Base-by-base conservation (phyloP, 192 early-diverging fungal genomes). In the Paraglomus brasilianum region DNA sequence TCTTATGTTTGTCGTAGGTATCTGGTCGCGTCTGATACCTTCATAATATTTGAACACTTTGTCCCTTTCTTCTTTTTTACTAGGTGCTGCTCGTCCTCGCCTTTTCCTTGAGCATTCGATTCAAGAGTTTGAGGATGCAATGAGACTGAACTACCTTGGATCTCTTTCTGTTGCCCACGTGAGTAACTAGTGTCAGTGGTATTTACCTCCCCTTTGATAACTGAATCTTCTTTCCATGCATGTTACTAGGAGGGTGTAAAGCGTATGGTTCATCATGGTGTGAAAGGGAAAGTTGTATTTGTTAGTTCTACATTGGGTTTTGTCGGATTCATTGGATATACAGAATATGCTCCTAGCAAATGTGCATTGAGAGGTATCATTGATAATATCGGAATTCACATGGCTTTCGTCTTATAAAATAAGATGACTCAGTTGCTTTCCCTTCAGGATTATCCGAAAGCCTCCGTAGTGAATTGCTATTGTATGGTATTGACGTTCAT, bases 121-220 rank as follows among this genome's bases (percentile, higher is more conserved):
- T 44, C 75, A 77, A 17, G 83, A 85, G 0, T 78, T 92, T 59
- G 80, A 83, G 47, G 47, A 60, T 21, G 75, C 77, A 8, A 89
- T 86, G 75, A 77, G 84, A 17, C 59, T 91, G 21, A 92, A 92
- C 66, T 92, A 88, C 70, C 73, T 85, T 50, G 89, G 89, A 4
- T 79, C 85, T 4, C 48, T 86, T 14, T 88, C 85, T 55, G 84
- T 85, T 17, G 80, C 81, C 41, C 91, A 91, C 64, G 89, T 86
- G 80, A 76, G 77, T 40, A 65, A 42, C 43, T 52, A 57, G n/a
- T 55, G 56, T 22, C 4, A 50, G 10, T 64, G n/a, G 8, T 14
- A 66, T 39, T 56, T 9, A 40, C 19, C 5, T 22, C 45, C 15
- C 51, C 22, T 13, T 3, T 14, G 15, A 41, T 5, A 67, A 36